Base-by-base conservation (phyloP, 2,329 filamentous ascomycete genomes). In the Basipetospora sp. region DNA sequence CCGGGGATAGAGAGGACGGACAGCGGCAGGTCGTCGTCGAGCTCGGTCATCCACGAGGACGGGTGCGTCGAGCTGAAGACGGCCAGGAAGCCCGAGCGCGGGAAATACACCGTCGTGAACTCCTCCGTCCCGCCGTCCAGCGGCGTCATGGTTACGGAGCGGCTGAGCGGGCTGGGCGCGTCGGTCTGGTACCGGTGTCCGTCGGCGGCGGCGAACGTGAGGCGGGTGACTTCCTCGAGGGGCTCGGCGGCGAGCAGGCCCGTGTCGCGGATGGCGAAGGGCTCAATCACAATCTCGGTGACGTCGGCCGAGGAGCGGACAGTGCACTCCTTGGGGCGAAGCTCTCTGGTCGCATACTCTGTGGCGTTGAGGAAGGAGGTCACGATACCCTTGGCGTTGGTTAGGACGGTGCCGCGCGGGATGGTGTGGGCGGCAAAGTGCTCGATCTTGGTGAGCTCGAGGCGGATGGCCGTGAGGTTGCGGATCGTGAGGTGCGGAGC, bases 1-100 rank as follows among this genome's bases (percentile, higher is more conserved):
- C 90, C 90, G 0, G 90, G 90, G 44, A 96, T 90, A 35, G 81
- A 90, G 35, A 98, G 73, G 3, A 79, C 70, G 1, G 83, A 81
- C 4, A 96, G 65, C 2, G 84, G 76, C 36, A 74, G 79, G 15
- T 75, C 68, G 50, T 87, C 73, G 42, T 69, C 65, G 30, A 96
- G 67, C 43, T 77, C 68, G 40, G 66, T 59, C 87, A 96, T 96
- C 90, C 90, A 94, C 38, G 66, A 60, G 43, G 74, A 54, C 35
- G 87, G 69, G 38, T 74, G 68, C 13, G 77, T 69, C 4, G 77
- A 85, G 43, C 77, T 83, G 58, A 79, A 77, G 43, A 96, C 64
- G 29, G 73, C 59, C 8, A 79, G 58, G 49, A 70, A 64, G 19
- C 69, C 65, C 37, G 65, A 62, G 5, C 62, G 50, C 5, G 66